phyloP scores from a whole-genome alignment of 106 monocot genomes.

The Dendrobium nobile region DNA sequence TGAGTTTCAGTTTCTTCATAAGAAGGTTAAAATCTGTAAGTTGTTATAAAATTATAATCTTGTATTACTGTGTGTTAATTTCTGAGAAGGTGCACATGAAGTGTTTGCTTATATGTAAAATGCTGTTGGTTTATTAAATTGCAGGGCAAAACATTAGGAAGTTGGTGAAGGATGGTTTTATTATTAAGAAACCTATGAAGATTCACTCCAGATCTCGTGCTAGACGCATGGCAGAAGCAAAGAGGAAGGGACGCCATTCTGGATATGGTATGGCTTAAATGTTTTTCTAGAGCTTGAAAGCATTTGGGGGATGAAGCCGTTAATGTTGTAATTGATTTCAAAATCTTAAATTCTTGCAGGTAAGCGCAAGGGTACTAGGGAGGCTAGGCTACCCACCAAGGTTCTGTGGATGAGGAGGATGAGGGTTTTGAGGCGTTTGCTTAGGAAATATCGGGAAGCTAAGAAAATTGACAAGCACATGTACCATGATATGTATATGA shows the following conservation, averaged over 20 bases:
- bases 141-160: conserved; percentile 35
- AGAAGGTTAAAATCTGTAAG: too few relatives aligned
- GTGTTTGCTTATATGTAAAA: too few relatives aligned
- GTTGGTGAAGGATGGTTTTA: conserved; percentile 36
- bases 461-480: conserved; percentile 46
- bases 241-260: conserved; percentile 48
- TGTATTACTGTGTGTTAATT: too few relatives aligned
- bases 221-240: conserved; percentile 27
- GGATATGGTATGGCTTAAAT: conserved; percentile 32
- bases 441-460: conserved; percentile 28
- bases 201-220: conserved; percentile 39
- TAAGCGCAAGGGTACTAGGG: conserved; percentile 53
- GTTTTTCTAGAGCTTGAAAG: neutral
- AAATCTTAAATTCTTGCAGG: conserved; percentile 7
- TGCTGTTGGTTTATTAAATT: neutral
- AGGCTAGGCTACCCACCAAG: conserved; percentile 53
- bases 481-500: conserved; percentile 47
- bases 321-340: neutral
- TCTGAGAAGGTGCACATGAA: too few relatives aligned
- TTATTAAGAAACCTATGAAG: conserved; percentile 38
- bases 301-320: neutral
- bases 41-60: too few relatives aligned
- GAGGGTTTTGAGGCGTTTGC: conserved; percentile 33
- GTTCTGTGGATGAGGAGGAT: conserved; percentile 51
- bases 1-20: too few relatives aligned